Conservation (phyloP, 495 filamentous ascomycete species). For the Penicillium arizonense region DNA sequence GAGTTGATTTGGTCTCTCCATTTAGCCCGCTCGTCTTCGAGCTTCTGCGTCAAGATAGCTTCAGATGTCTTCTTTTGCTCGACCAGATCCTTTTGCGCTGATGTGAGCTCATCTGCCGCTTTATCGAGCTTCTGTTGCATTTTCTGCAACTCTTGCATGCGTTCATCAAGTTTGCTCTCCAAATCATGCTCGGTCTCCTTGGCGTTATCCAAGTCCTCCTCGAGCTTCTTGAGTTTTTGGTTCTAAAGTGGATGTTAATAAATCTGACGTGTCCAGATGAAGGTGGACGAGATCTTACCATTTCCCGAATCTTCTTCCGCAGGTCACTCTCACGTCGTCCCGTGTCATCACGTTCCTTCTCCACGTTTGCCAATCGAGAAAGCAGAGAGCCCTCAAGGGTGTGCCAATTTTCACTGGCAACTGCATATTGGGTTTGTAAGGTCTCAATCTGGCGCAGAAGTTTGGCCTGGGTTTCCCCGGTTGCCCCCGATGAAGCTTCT, state of each 20-base stretch:
- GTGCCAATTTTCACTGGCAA: conserved; percentile 97
- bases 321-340: conserved; percentile 80
- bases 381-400: conserved; percentile 84
- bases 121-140: conserved; percentile 63
- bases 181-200: conserved; percentile 63
- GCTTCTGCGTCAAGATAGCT: conserved; percentile 55
- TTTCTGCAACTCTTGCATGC: conserved; percentile 60
- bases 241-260: conserved; percentile 48
- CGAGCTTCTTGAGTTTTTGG: conserved; percentile 68
- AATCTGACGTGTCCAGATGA: not conserved
- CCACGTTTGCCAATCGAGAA: conserved; percentile 67
- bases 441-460: conserved; percentile 93
- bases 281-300: conserved; percentile 50
- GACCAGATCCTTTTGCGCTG: conserved; percentile 60
- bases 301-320: conserved; percentile 80
- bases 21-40: conserved; percentile 72
- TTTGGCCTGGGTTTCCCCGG: conserved; percentile 84
- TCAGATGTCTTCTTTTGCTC: conserved; percentile 69
- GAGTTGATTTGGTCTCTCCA: conserved; percentile 62
- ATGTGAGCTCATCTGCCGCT: conserved; percentile 59
- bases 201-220: conserved; percentile 78
- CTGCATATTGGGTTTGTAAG: conserved; percentile 89
- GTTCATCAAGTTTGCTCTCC: conserved; percentile 54
- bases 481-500: conserved; percentile 80
- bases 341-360: conserved; percentile 87